Percentiles rank a stretch among this genome's conserved stretches.
phyloP scores from a whole-genome alignment of 2,329 filamentous ascomycete genomes.

The Hypomyces perniciosus region DNA sequence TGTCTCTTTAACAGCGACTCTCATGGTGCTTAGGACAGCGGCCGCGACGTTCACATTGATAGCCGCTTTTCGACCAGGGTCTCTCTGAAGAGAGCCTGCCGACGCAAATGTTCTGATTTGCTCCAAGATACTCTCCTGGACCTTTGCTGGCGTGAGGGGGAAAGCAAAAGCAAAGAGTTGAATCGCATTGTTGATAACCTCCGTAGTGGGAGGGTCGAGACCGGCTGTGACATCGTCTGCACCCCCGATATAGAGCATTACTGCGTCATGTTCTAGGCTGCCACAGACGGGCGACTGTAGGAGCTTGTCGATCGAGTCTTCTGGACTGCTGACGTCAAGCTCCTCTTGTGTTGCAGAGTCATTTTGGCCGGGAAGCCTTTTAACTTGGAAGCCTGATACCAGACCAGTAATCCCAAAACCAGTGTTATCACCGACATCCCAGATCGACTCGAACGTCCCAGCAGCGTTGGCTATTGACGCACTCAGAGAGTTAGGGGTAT shows the following conservation, averaged over 20 bases:
- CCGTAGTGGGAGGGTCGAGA: constrained; percentile 80
- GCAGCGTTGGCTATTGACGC: constrained; percentile 87
- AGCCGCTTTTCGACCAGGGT: constrained; percentile 81
- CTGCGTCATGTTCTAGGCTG: constrained; percentile 84
- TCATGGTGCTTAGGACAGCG: constrained; percentile 72
- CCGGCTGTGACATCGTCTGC: constrained; percentile 36
- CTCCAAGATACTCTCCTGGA: constrained; percentile 93
- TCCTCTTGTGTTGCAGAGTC: constrained; percentile 39
- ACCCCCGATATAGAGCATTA: constrained; percentile 63
- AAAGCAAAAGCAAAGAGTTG: constrained; percentile 88
- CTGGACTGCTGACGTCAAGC: constrained; percentile 52
- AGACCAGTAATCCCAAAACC: constrained; percentile 90
- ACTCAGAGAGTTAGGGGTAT: constrained; percentile 76
- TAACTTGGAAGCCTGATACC: constrained; percentile 69
- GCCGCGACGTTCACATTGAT: constrained; percentile 86
- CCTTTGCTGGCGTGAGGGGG: constrained; percentile 79
- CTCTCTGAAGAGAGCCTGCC: constrained; percentile 71
- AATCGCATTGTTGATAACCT: constrained; percentile 91
- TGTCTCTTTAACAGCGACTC: constrained; percentile 79
- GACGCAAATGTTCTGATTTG: constrained; percentile 88
- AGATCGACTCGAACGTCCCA: constrained; percentile 85
- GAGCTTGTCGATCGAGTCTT: constrained; percentile 57
- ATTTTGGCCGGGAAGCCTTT: constrained; percentile 63
- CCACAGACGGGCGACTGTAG: constrained; percentile 69
- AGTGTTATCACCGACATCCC: constrained; percentile 91